phyloP scores from a whole-genome alignment of 2,329 filamentous ascomycete genomes.

The Phoma sp. region DNA sequence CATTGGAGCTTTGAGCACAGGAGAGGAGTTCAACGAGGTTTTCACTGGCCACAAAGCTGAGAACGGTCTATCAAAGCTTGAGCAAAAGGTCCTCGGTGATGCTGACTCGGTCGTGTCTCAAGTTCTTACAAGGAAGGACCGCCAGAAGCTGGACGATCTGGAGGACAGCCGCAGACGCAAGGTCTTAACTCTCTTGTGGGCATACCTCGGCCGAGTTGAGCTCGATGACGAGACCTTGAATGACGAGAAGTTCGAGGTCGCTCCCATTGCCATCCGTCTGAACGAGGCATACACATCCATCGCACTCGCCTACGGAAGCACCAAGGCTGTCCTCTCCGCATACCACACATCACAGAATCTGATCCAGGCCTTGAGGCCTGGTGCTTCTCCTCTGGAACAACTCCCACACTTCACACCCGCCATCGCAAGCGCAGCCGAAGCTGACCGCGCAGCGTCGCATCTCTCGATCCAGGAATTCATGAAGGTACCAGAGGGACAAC shows the following conservation, averaged over 20 bases:
- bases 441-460: constrained; percentile 67
- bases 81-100: constrained; percentile 75
- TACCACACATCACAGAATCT: constrained; percentile 84
- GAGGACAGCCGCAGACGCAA: constrained; percentile 84
- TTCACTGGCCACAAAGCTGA: constrained; percentile 81
- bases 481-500: constrained; percentile 75
- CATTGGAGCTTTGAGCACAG: constrained; percentile 79
- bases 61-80: constrained; percentile 79
- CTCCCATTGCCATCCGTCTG: constrained; percentile 82
- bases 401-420: constrained; percentile 81
- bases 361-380: constrained; percentile 86
- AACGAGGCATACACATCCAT: constrained; percentile 89
- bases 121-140: constrained; percentile 75
- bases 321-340: constrained; percentile 78
- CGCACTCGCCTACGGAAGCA: constrained; percentile 83
- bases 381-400: constrained; percentile 86
- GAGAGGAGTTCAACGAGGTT: constrained; percentile 80
- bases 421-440: constrained; percentile 69
- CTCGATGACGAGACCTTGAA: constrained; percentile 79
- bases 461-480: constrained; percentile 87
- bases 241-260: constrained; percentile 86
- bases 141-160: constrained; percentile 75
- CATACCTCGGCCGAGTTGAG: constrained; percentile 88
- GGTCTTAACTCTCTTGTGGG: constrained; percentile 88
- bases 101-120: constrained; percentile 58